phyloP scores from a whole-genome alignment of 1,284 basidiomycete species.

The Malassezia furfur region DNA sequence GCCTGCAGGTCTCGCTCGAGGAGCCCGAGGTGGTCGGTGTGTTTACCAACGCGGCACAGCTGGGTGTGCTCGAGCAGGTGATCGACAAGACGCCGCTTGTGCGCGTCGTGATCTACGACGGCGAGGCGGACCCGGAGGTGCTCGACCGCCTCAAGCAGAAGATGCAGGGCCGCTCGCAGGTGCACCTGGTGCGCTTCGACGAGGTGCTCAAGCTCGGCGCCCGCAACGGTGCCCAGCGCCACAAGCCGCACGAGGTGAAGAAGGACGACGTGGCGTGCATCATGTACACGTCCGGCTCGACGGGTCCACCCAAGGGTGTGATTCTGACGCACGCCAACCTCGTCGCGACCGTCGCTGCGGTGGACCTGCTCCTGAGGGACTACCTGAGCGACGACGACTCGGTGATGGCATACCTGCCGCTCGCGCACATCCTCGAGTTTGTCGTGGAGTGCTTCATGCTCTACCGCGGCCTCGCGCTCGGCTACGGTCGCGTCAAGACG shows the following conservation, averaged over 20 bases:
- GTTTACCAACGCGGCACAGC: conserved; percentile 83
- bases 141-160: conserved; percentile 43
- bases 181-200: conserved; percentile 27
- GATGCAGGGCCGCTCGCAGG: conserved; percentile 24
- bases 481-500: conserved; percentile 91
- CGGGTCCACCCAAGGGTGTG: conserved; percentile 87
- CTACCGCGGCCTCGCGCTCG: conserved; percentile 61
- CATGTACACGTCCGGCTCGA: conserved; percentile 95
- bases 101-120: conserved; percentile 78
- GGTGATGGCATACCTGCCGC: conserved; percentile 81
- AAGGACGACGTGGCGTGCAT: conserved; percentile 61
- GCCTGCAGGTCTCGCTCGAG: conserved; percentile 76
- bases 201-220: conserved; percentile 51
- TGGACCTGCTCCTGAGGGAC: conserved; percentile 67
- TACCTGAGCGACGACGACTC: conserved; percentile 62
- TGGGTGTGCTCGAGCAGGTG: conserved; percentile 58
- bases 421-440: conserved; percentile 84
- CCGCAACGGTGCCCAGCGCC: background rate
- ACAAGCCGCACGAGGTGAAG: conserved; percentile 24
- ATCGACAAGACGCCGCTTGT: conserved; percentile 54
- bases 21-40: conserved; percentile 78
- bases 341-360: conserved; percentile 69
- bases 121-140: conserved; percentile 48
- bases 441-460: conserved; percentile 54
- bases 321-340: conserved; percentile 80